phyloP scores from a whole-genome alignment of 306 rosid species.

The Malus sylvestris region DNA sequence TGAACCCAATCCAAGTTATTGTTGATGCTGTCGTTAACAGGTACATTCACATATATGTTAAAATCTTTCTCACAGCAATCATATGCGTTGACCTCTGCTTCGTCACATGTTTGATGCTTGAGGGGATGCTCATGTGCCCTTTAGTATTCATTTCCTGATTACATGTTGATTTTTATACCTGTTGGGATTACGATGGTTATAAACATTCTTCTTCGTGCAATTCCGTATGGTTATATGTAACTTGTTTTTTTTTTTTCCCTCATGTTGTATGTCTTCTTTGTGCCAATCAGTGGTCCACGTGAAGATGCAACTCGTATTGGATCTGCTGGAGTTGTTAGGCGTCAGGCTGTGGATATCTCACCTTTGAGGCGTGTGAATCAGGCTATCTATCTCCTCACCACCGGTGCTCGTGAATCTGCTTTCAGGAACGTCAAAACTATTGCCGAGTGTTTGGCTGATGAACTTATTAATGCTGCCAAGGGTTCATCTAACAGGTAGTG shows the following conservation, averaged over 20 bases:
- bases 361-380: constrained; percentile 46
- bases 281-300: constrained; percentile 42
- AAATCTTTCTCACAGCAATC: background rate
- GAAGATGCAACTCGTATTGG: constrained; percentile 58
- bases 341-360: constrained; percentile 53
- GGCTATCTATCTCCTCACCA: constrained; percentile 47
- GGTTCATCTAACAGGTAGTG: constrained; percentile 47
- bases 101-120: background rate
- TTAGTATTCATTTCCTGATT: background rate
- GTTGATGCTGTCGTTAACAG: constrained; percentile 30
- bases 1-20: constrained; percentile 32
- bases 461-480: constrained; percentile 50
- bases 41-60: background rate
- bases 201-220: background rate
- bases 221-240: background rate
- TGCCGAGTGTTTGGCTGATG: constrained; percentile 50
- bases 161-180: background rate
- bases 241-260: too few species aligned
- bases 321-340: constrained; percentile 54
- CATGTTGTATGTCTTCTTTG: background rate
- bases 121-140: background rate
- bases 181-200: background rate
- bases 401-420: constrained; percentile 48
- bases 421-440: constrained; percentile 46
- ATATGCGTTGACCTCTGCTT: background rate